Evolutionary conservation across 805 yeast species (phyloP).

Genomic region (Sugiyamaella qingdaonensis): DNA sequence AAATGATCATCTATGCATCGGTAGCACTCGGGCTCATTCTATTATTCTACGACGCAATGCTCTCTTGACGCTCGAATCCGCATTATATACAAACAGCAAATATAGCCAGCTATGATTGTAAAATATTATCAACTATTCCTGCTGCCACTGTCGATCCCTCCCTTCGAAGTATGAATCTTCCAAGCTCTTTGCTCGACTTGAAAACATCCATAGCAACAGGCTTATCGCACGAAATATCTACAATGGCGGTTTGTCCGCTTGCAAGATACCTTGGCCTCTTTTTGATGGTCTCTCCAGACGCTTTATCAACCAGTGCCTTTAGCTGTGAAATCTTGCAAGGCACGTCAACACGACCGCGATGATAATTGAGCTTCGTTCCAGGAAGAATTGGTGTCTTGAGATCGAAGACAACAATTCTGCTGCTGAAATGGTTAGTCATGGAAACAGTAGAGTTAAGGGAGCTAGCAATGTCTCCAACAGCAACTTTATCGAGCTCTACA

Average conservation of each 20-base stretch:
- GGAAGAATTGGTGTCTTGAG: conserved; percentile 66
- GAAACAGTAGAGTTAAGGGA: conserved; percentile 44
- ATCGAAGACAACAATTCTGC: conserved; percentile 62
- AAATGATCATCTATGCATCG: conserved; percentile 52
- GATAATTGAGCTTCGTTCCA: conserved; percentile 74
- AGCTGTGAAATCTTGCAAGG: conserved; percentile 62
- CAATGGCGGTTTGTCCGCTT: conserved; percentile 55
- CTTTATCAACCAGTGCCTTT: conserved; percentile 32
- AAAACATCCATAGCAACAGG: conserved; percentile 52
- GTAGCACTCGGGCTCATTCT: conserved; percentile 53
- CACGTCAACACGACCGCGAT: conserved; percentile 67
- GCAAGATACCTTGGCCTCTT: conserved; percentile 55
- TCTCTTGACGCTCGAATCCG: conserved; percentile 10
- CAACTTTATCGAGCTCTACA: conserved; percentile 41
- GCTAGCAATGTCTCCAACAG: conserved; percentile 65
- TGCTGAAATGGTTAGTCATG: conserved; percentile 46
- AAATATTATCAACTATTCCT: conserved; percentile 40
- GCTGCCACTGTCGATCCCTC: conserved; percentile 71
- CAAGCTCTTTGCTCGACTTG: conserved; percentile 47
- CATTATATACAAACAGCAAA: no score
- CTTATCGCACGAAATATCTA: conserved; percentile 48
- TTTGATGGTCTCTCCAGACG: conserved; percentile 29
- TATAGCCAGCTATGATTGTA: not conserved
- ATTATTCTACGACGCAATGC: conserved; percentile 37
- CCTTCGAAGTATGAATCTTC: conserved; percentile 64